Evolutionary conservation across 2,329 filamentous ascomycete species (phyloP).

Genomic region (Gyromitra esculenta): DNA sequence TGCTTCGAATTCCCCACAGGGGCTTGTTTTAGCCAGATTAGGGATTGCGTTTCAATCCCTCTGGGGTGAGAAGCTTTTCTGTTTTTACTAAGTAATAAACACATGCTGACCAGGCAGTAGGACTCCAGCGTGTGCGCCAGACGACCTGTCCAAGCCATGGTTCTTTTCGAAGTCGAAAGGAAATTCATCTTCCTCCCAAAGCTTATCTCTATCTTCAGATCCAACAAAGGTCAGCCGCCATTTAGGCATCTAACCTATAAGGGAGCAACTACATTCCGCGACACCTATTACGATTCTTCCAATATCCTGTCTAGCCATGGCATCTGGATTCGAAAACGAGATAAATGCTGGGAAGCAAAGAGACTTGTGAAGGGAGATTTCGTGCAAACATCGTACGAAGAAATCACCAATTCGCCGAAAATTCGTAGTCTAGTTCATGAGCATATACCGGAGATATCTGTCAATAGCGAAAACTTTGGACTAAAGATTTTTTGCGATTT

Average conservation of each 20-base stretch:
- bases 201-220: constrained; percentile 40
- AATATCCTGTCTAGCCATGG: constrained; percentile 1
- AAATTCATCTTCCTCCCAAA: constrained; percentile 56
- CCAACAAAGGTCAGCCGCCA: constrained; percentile 53
- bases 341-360: constrained; percentile 28
- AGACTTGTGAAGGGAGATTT: constrained; percentile 7
- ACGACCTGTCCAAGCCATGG: neutral
- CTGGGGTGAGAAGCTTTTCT: neutral
- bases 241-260: constrained; percentile 53
- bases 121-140: neutral
- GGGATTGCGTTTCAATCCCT: neutral
- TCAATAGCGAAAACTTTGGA: constrained; percentile 47
- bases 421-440: neutral
- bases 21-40: neutral
- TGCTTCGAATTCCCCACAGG: neutral
- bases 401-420: neutral
- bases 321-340: constrained; percentile 40
- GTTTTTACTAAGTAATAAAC: neutral
- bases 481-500: constrained; percentile 56
- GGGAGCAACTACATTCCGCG: constrained; percentile 54
- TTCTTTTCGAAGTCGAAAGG: constrained; percentile 57
- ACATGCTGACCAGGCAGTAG: neutral
- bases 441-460: constrained; percentile 25
- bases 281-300: constrained; percentile 58
- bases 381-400: constrained; percentile 23